Evolutionary conservation across 2,329 filamentous ascomycete genomes (phyloP).

Genomic region (Alternaria triticina): DNA sequence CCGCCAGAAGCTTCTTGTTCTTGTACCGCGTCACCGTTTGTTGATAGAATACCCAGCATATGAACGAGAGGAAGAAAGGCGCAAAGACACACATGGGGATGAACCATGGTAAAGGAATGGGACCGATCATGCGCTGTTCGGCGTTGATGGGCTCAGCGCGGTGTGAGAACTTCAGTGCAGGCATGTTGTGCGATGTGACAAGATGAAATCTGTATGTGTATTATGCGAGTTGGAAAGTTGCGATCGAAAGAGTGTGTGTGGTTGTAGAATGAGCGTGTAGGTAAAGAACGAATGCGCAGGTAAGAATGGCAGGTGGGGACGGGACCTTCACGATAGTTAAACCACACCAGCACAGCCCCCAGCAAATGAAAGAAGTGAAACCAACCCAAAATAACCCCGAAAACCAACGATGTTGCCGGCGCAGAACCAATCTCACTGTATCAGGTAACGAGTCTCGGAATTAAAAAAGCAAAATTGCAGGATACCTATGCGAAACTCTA

Average conservation of each 20-base stretch:
- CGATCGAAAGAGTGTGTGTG: neutral
- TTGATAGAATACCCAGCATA: conserved; percentile 3
- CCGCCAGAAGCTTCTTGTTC: neutral
- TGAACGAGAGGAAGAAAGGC: conserved; percentile 7
- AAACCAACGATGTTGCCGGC: neutral
- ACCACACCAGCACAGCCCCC: neutral
- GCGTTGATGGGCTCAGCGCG: neutral
- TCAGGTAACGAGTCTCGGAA: neutral
- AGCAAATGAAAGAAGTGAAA: neutral
- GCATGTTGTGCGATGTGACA: neutral
- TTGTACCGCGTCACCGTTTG: neutral
- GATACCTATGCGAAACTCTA: neutral
- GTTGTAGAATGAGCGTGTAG: neutral
- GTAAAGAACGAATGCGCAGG: neutral
- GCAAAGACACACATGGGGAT: conserved; percentile 15
- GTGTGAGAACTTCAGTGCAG: neutral
- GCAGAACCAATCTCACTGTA: neutral
- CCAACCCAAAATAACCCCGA: neutral
- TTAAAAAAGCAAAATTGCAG: conserved; percentile 2
- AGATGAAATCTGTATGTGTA: neutral
- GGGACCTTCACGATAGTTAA: neutral
- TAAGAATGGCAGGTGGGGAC: neutral
- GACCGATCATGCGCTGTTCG: conserved; percentile 3
- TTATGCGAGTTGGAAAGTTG: neutral
- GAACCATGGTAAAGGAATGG: conserved; percentile 10